These are phyloP conservation scores for Capsicum chinense DNA, from an alignment of 257 asterid species.

Conservation along the genomic window DNA sequence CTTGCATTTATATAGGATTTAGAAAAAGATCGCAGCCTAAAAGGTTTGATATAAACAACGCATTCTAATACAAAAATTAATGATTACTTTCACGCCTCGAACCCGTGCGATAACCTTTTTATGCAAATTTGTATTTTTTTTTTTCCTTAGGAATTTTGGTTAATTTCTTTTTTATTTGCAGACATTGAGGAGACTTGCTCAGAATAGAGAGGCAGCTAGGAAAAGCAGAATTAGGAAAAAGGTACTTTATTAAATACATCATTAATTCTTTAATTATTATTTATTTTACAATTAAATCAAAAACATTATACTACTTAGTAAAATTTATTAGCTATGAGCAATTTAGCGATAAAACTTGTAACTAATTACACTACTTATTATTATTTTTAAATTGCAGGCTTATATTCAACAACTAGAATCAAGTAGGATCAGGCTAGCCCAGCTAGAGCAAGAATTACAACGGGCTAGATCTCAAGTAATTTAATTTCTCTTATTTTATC, in stretches of 20 bases:
- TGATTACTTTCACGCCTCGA: neutral
- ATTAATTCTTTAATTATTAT: too few species aligned
- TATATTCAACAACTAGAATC: slow-evolving; percentile 92
- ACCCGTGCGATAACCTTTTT: neutral
- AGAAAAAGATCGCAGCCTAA: neutral
- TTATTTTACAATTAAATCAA: neutral
- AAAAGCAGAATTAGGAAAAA: slow-evolving; percentile 91
- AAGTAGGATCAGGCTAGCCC: slow-evolving; percentile 79
- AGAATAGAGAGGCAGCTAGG: slow-evolving; percentile 97
- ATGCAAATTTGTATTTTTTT: neutral
- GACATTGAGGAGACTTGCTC: slow-evolving; percentile 93
- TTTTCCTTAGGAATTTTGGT: neutral
- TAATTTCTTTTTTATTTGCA: slow-evolving; percentile 36
- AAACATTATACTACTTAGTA: too few species aligned
- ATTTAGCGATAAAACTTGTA: too few species aligned
- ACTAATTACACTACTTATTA: neutral
- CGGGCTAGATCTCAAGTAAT: slow-evolving; percentile 77
- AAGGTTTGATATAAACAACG: neutral
- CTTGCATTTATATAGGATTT: accelerated
- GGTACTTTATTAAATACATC: slow-evolving; percentile 33
- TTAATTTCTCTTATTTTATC: neutral
- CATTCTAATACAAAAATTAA: neutral
- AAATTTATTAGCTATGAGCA: too few species aligned
- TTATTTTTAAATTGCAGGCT: slow-evolving; percentile 57
- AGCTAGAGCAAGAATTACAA: slow-evolving; percentile 75